Base-by-base conservation (phyloP, 108 stramenopile species). In the Fragilaria radians region DNA sequence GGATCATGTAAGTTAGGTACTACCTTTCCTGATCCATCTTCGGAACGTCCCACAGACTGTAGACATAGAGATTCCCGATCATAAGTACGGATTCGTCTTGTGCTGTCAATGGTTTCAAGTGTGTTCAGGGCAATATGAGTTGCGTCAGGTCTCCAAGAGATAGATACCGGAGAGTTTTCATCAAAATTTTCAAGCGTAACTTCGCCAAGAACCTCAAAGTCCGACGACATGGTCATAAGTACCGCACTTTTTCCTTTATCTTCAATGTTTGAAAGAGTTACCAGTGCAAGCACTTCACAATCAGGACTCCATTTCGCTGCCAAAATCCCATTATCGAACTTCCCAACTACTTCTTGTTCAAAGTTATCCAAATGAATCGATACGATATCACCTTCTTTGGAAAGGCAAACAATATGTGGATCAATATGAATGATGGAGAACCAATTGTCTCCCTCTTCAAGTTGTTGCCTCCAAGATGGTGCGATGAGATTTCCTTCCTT, bases 301-400 rank as follows among this genome's bases (percentile, higher is more conserved):
- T 93, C 92, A 2, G 83, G 81, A 83, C 88, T 89, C 88, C 88
- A 93, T 22, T 63, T 60, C 18, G 73, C 88, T 45, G 80, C 72
- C 50, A 80, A 70, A 23, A 93, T 46, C 0, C 92, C 92, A 64
- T 88, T 69, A 49, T 89, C 88, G 65, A 93, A 93, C 11, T 78
- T 71, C 7, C 92, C 92, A 30, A 93, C 85, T 7, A 85, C 68
- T 67, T 89, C 88, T 26, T 67, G 83, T 31, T 75, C 71, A 23
- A 76, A 74, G 26, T 72, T 63, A n/a, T 52, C 50, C 4, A 67
- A 67, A 49, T 52, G 62, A 54, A 80, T 58, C 14, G 74, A 70
- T 49, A 78, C 73, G 32, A 91, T 70, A 9, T 79, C 67, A 29
- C 81, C 81, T 59, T 46, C 54, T 56, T 53, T 46, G 17, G 76